Base-by-base conservation (phyloP, 768 basidiomycete species). In the Dioszegia aurantiaca region DNA sequence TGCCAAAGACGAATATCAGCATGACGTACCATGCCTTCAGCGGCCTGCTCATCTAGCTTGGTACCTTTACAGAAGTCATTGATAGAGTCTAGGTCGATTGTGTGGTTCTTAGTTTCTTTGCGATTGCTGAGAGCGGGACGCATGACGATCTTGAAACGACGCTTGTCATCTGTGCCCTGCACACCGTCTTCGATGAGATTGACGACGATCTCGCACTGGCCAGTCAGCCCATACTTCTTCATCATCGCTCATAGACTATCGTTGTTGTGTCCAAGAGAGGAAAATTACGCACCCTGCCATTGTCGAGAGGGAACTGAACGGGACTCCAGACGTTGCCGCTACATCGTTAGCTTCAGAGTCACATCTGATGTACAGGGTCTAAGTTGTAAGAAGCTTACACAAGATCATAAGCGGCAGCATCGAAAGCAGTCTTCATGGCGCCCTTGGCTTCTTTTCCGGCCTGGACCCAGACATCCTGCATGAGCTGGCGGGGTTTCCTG, bases 141-240 rank as follows among this genome's bases (percentile, higher is more conserved):
- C 42, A 76, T 60, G 21, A 62, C 59, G 21, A 68, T 61, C 55
- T 68, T 73, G 60, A 71, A 76, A n/a, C 71, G 62, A 14, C 66
- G 61, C 5, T 61, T 59, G 31, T 73, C 68, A 21, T 64, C 58
- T 9, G 44, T 59, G 17, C 58, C 48, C 24, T 61, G 58, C 0
- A 45, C 43, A 12, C 62, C 70, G 31, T 65, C 64, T 45, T 72
- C 70, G 23, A 49, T 26, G 46, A 72, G 68, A 19, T 60, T 47
- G 16, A 72, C 56, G 19, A 57, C 59, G 45, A 68, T 43, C 33
- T 68, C 68, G 40, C 24, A 37, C 70, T 69, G 51, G n/a, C n/a
- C 33, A n/a, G 24, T 55, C 54, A 45, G 43, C 14, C n/a, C n/a
- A n/a, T n/a, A n/a, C n/a, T n/a, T n/a, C n/a, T n/a, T n/a, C n/a